Evolutionary conservation across 2,329 filamentous ascomycete species (phyloP), one percentile per base, ranked within the genome.

Genomic region (Colletotrichum plurivorum): DNA sequence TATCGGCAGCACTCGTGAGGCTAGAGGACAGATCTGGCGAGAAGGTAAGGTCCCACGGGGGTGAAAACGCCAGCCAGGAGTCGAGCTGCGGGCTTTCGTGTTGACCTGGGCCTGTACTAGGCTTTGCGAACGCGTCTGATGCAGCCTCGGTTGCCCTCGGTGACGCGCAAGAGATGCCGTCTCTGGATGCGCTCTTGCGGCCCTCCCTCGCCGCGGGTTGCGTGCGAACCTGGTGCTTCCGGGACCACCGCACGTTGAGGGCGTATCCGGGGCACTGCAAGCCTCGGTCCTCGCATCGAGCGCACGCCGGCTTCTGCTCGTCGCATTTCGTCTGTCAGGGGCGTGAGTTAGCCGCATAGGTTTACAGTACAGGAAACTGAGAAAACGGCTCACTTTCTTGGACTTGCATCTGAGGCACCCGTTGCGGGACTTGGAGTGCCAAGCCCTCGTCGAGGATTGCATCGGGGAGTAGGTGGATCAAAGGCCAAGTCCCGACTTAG

Each of bases 171-270:
- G 25, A 9, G 1, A 0, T 7, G n/a, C 12, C 36, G 1, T 12
- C 15, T n/a, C 18, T 43, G 3, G 49, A 39, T 13, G 49, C 16
- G 16, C 1, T 43, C 1, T 12, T 13, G 8, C 9, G 0, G 0
- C 31, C 49, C 2, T 41, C 22, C 0, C n/a, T 16, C 0, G 16
- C 41, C 15, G 7, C 0, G 20, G 64, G 46, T 9, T 66, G 54
- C n/a, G 56, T 7, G 10, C 58, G 58, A 1, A 63, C n/a, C 6
- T 73, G 72, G 10, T 74, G 72, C 3, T 72, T 73, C 10, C 71
- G 72, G n/a, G 73, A 71, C 73, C 73, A 75, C 5, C 73, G 56
- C 18, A 75, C 63, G 12, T 75, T 72, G 49, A 75, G 69, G 0
- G 72, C 72, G 27, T 75, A 75, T 9, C 73, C 73, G 1, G 73